Evolutionary conservation across 2,329 filamentous ascomycete genomes (phyloP).

Genomic region (Blastomyces emzantsi): DNA sequence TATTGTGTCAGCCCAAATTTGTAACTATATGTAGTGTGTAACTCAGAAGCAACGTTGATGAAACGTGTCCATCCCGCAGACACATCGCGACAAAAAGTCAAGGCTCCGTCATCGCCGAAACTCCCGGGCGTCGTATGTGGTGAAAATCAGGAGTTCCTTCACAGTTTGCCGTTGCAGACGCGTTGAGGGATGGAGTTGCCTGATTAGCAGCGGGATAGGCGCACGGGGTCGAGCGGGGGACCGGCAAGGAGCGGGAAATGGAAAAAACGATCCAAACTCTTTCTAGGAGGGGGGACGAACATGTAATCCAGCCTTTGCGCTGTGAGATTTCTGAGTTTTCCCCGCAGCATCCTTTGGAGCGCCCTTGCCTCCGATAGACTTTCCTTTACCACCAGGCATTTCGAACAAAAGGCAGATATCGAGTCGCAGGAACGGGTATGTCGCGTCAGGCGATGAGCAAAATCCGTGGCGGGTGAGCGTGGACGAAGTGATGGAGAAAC

Average conservation of each 20-base stretch:
- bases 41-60: slow-evolving; percentile 1
- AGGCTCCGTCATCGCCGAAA: not conserved
- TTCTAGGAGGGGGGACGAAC: slow-evolving; percentile 48
- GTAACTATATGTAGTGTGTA: slow-evolving; percentile 3
- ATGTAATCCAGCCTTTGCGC: slow-evolving; percentile 89
- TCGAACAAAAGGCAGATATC: slow-evolving; percentile 19
- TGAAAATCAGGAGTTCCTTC: not conserved
- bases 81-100: not conserved
- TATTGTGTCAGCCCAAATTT: slow-evolving; percentile 25
- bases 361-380: slow-evolving; percentile 82
- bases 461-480: slow-evolving; percentile 23
- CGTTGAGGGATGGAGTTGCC: slow-evolving; percentile 6
- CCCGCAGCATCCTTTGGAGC: slow-evolving; percentile 72
- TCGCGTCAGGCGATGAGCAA: slow-evolving; percentile 21
- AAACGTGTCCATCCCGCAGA: slow-evolving; percentile 7
- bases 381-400: slow-evolving; percentile 89
- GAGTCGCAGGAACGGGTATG: slow-evolving; percentile 17
- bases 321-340: slow-evolving; percentile 90
- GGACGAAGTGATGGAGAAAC: slow-evolving; percentile 10
- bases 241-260: not conserved
- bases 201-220: not conserved
- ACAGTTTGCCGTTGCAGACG: slow-evolving; percentile 4
- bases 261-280: not conserved
- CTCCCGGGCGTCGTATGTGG: too few relatives aligned
- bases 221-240: not conserved